These are phyloP conservation scores for Blepharisma stoltei DNA, from an alignment of 73 alveolate species.

Conservation along the genomic window DNA sequence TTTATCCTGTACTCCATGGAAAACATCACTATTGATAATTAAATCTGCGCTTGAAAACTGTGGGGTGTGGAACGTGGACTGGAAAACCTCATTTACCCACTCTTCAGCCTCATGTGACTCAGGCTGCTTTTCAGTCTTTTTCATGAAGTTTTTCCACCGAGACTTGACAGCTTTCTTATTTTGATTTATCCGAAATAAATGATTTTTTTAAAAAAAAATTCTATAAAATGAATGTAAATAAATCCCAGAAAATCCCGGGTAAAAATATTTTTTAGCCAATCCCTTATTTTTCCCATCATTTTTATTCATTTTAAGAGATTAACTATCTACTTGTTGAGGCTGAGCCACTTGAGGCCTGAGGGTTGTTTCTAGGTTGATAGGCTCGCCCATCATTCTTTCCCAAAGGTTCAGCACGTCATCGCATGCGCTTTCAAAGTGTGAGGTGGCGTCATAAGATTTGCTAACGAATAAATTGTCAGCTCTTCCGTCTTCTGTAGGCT, in stretches of 20 bases:
- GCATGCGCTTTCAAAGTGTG: conserved; percentile 85
- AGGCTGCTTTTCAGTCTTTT: conserved; percentile 1
- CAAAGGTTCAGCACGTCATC: conserved; percentile 54
- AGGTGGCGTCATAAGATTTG: conserved; percentile 75
- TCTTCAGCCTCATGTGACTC: neutral
- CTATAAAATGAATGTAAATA: no score
- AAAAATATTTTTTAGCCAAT: no score
- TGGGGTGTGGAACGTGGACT: conserved; percentile 5
- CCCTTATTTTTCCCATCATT: no score
- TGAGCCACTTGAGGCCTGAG: neutral
- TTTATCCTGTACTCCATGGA: conserved; percentile 8
- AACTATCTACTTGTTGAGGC: no score
- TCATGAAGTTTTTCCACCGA: conserved; percentile 23
- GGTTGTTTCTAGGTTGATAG: conserved; percentile 35
- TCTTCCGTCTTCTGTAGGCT: conserved; percentile 70
- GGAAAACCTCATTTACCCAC: conserved; percentile 14
- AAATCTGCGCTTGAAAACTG: conserved; percentile 9
- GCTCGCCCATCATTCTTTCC: conserved; percentile 57
- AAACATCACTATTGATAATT: neutral
- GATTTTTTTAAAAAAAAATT: no score
- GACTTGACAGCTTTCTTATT: neutral
- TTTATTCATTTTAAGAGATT: no score
- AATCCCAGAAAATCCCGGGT: no score
- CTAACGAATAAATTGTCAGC: conserved; percentile 58
- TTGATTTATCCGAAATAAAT: no score